Evolutionary conservation across 2,329 filamentous ascomycete species (phyloP).

Genomic region (Diaporthe citri): DNA sequence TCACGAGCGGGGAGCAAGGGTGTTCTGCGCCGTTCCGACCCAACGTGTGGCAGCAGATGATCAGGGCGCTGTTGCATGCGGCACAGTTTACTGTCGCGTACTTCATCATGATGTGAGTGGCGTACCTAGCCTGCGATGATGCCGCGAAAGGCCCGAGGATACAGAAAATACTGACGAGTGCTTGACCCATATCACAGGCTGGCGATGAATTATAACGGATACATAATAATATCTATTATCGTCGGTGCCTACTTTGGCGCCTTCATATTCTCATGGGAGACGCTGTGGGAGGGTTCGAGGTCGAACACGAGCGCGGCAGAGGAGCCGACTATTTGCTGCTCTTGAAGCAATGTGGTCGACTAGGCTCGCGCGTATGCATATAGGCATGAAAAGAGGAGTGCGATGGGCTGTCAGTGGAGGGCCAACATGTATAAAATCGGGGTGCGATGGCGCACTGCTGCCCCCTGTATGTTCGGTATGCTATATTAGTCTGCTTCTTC

Average conservation of each 20-base stretch:
- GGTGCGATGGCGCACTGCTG: background rate
- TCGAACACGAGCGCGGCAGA: constrained; percentile 22
- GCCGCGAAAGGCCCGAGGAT: background rate
- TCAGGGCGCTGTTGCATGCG: constrained; percentile 77
- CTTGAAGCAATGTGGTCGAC: background rate
- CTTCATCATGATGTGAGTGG: constrained; percentile 76
- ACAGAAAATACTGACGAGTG: background rate
- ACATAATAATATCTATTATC: constrained; percentile 85
- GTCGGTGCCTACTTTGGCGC: constrained; percentile 80
- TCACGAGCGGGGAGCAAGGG: background rate
- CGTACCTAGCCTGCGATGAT: background rate
- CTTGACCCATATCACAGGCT: constrained; percentile 45
- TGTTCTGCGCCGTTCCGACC: constrained; percentile 60
- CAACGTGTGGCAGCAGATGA: constrained; percentile 72
- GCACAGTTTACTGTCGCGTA: constrained; percentile 82
- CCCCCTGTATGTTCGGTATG: background rate
- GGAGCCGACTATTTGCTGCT: constrained; percentile 36
- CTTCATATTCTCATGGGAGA: constrained; percentile 55
- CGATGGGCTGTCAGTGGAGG: background rate
- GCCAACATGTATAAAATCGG: background rate
- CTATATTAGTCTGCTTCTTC: background rate
- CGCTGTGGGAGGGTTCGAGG: background rate
- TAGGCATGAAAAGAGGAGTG: constrained; percentile 1
- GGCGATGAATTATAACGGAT: constrained; percentile 76
- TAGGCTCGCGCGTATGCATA: background rate